A percentile compares a stretch with the other conserved stretches of the same genome.
phyloP scores from a whole-genome alignment of 75 land plant species.

The Picea sitchensis region DNA sequence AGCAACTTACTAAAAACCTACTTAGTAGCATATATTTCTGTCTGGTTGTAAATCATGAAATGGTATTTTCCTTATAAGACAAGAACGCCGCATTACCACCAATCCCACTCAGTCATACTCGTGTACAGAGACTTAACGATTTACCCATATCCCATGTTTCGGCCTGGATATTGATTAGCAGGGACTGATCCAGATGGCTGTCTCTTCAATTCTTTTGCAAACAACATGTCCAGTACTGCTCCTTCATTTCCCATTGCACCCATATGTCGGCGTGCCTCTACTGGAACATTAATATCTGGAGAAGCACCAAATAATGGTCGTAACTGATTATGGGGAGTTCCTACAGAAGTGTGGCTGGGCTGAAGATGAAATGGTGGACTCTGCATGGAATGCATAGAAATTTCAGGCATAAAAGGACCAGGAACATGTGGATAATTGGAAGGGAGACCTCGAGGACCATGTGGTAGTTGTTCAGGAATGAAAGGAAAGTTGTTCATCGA shows the following conservation, averaged over 20 bases:
- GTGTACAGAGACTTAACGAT: no score
- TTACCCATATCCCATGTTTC: slow-evolving; percentile 14
- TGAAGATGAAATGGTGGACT: slow-evolving; percentile 11
- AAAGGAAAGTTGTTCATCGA: slow-evolving; percentile 1
- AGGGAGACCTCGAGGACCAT: not conserved
- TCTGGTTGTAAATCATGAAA: no score
- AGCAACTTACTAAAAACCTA: no score
- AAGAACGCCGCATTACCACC: no score
- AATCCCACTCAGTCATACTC: no score
- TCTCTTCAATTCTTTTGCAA: slow-evolving; percentile 13
- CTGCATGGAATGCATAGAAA: slow-evolving; percentile 3
- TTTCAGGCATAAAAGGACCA: slow-evolving; percentile 1
- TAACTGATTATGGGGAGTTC: slow-evolving; percentile 5
- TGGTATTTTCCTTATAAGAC: no score
- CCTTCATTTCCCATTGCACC: slow-evolving; percentile 11
- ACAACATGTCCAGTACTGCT: not conserved
- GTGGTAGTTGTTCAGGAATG: slow-evolving; percentile 4
- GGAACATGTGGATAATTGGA: slow-evolving; percentile 1
- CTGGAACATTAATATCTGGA: not conserved
- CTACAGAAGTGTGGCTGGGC: not conserved
- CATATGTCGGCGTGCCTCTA: not conserved
- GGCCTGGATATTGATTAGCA: slow-evolving; percentile 1
- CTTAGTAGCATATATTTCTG: no score
- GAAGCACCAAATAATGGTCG: slow-evolving; percentile 1
- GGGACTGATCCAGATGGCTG: slow-evolving; percentile 1